Evolutionary conservation across 31 red algal genomes (phyloP).

Genomic region (Odonthalia washingtoniensis): DNA sequence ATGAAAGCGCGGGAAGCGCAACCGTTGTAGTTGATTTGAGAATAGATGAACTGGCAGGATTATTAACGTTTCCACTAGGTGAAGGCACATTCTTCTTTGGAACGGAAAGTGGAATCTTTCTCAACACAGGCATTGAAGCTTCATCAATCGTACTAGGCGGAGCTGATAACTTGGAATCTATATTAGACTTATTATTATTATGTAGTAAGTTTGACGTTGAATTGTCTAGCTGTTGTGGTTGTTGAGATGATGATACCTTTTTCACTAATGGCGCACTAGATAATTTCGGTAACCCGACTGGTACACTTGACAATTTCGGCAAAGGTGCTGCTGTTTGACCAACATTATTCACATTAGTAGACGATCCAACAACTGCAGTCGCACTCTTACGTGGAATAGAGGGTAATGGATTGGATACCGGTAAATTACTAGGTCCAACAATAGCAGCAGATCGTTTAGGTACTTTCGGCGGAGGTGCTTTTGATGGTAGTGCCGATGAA

Average conservation of each 20-base stretch:
- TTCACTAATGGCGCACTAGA: background rate
- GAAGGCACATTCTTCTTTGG: background rate
- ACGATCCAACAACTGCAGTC: no score
- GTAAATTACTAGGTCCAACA: no score
- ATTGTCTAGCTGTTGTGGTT: background rate
- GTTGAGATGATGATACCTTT: background rate
- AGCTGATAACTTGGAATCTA: no score
- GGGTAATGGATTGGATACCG: no score
- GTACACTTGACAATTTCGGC: background rate
- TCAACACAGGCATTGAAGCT: background rate
- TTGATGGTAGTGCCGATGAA: no score
- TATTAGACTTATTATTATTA: background rate
- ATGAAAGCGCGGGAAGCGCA: background rate
- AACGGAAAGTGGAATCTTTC: background rate
- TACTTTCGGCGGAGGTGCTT: no score
- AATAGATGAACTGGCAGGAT: background rate
- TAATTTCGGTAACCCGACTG: background rate
- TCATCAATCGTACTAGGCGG: background rate
- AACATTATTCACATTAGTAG: no score
- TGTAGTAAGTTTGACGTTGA: background rate
- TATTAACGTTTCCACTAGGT: background rate
- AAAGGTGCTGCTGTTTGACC: no score
- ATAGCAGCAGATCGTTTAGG: no score
- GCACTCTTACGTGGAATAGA: no score
- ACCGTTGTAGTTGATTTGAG: background rate